phyloP scores from a whole-genome alignment of 768 basidiomycete species.

The Mrakia frigida region DNA sequence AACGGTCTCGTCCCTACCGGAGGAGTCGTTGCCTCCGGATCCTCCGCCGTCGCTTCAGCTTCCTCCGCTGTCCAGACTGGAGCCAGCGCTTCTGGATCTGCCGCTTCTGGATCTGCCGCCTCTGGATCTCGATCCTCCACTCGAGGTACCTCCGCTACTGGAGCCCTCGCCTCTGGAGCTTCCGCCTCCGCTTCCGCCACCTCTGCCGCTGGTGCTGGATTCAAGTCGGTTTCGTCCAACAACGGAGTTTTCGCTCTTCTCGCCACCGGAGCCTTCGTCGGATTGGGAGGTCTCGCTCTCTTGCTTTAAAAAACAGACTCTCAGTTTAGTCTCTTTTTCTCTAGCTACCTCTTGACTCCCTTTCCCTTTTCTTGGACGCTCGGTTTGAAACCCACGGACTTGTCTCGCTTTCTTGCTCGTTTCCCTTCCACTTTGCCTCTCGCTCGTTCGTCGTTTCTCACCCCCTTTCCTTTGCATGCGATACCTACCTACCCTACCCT shows the following conservation, averaged over 20 bases:
- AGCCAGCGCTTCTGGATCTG: neutral
- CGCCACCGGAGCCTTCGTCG: neutral
- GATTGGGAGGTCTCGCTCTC: neutral
- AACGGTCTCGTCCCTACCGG: constrained; percentile 14
- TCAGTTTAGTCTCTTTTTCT: too few species aligned
- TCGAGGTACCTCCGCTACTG: neutral
- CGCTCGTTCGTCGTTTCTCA: too few species aligned
- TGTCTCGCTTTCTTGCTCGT: too few species aligned
- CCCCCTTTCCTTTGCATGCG: too few species aligned
- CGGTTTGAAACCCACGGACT: too few species aligned
- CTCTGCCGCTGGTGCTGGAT: neutral
- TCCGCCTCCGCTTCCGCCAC: neutral
- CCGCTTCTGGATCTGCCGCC: neutral
- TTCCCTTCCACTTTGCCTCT: too few species aligned
- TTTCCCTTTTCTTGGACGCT: too few species aligned
- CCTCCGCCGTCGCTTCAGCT: neutral
- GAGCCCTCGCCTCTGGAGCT: neutral
- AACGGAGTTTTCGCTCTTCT: neutral
- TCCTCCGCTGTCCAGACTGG: neutral
- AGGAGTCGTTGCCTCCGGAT: neutral
- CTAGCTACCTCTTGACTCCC: too few species aligned
- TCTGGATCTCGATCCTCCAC: neutral
- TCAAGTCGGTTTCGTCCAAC: too few species aligned
- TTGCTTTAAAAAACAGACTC: too few species aligned
- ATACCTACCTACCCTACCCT: too few species aligned